phyloP scores from a whole-genome alignment of 140 eudicot genomes.

The Ambrosia hybrid region DNA sequence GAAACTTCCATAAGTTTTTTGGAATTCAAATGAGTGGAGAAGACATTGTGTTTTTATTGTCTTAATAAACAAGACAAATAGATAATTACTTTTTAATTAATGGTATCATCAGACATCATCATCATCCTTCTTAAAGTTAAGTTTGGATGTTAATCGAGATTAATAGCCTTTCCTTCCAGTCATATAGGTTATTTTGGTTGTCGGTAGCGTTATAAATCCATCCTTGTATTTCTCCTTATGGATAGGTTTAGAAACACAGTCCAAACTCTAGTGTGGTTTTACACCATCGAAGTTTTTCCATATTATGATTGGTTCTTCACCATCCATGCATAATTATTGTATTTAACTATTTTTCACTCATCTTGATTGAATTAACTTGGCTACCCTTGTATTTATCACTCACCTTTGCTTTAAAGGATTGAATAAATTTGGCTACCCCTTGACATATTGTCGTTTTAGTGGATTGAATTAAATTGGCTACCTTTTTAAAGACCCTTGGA shows the following conservation, averaged over 20 bases:
- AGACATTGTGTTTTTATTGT: slow-evolving; percentile 22
- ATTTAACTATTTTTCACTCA: background rate
- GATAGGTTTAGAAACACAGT: background rate
- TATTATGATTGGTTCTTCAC: background rate
- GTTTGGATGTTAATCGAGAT: background rate
- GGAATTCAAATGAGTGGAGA: slow-evolving; percentile 9
- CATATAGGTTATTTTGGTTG: background rate
- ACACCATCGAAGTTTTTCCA: background rate
- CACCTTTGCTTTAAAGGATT: background rate
- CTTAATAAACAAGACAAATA: background rate
- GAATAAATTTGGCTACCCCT: background rate
- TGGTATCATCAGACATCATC: background rate
- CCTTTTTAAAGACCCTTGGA: background rate
- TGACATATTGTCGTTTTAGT: background rate
- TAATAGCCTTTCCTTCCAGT: background rate
- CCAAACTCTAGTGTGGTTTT: background rate
- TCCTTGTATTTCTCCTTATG: background rate
- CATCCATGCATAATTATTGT: background rate
- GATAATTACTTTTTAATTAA: background rate
- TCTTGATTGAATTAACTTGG: background rate
- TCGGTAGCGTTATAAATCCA: background rate
- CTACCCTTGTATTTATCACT: background rate
- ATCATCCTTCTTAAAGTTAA: slow-evolving; percentile 4
- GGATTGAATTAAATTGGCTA: background rate
- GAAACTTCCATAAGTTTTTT: background rate